phyloP scores from a whole-genome alignment of 139 green algal genomes.

The Nannochloris sp. region DNA sequence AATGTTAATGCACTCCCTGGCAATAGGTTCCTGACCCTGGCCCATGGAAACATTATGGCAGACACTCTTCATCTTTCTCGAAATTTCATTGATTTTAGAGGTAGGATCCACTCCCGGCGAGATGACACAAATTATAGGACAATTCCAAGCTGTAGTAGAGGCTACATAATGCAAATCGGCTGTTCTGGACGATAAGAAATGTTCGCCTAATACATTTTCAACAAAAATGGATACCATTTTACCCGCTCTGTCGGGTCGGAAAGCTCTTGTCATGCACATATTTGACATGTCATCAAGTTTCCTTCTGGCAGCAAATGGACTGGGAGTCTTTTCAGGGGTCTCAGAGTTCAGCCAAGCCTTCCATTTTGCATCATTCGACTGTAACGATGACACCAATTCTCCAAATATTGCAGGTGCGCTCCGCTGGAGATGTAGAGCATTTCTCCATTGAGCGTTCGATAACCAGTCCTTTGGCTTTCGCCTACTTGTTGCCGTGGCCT shows the following conservation, averaged over 20 bases:
- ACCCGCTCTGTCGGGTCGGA: slow-evolving; percentile 84
- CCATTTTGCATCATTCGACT: slow-evolving; percentile 78
- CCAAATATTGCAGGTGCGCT: slow-evolving; percentile 13
- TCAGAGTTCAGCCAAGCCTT: slow-evolving; percentile 81
- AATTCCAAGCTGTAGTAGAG: slow-evolving; percentile 50
- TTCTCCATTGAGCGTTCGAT: slow-evolving; percentile 79
- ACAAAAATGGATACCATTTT: slow-evolving; percentile 80
- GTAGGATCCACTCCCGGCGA: slow-evolving; percentile 81
- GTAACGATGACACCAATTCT: slow-evolving; percentile 74
- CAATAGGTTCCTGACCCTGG: slow-evolving; percentile 87
- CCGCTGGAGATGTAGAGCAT: slow-evolving; percentile 68
- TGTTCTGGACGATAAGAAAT: slow-evolving; percentile 78
- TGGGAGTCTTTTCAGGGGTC: slow-evolving; percentile 59
- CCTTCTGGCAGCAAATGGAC: not conserved
- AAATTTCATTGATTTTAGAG: slow-evolving; percentile 87
- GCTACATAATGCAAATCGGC: slow-evolving; percentile 79
- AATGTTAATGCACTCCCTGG: slow-evolving; percentile 76
- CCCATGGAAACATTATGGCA: slow-evolving; percentile 44
- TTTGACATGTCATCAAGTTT: slow-evolving; percentile 77
- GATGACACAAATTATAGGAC: slow-evolving; percentile 89
- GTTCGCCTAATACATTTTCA: slow-evolving; percentile 67
- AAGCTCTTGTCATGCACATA: slow-evolving; percentile 59
- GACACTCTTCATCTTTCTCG: slow-evolving; percentile 92
- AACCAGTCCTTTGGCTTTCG: slow-evolving; percentile 87
- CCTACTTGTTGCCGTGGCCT: slow-evolving; percentile 14